These are phyloP conservation scores for Talaromyces rugulosus DNA, from an alignment of 2,329 filamentous ascomycete genomes.

Conservation along the genomic window DNA sequence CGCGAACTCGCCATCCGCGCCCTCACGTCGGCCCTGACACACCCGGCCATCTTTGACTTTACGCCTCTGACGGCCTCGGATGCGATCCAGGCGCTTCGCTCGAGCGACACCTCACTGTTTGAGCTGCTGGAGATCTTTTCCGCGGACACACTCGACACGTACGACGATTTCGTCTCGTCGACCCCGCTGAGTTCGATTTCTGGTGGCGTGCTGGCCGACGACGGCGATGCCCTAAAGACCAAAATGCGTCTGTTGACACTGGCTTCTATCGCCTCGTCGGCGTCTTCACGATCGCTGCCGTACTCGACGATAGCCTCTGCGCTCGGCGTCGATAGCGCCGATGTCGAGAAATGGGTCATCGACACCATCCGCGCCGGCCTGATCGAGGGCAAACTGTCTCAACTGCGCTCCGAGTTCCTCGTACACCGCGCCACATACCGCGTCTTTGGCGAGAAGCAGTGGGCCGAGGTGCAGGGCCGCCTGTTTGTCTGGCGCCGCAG, in stretches of 20 bases:
- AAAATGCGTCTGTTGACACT: conserved; percentile 97
- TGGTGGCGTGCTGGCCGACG: conserved; percentile 74
- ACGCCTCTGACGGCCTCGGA: conserved; percentile 66
- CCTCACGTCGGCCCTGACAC: conserved; percentile 62
- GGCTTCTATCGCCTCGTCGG: conserved; percentile 78
- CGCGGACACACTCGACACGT: conserved; percentile 90
- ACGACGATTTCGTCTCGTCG: conserved; percentile 82
- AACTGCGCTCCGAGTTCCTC: conserved; percentile 87
- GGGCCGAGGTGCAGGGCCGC: conserved; percentile 86
- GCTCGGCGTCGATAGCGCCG: conserved; percentile 73
- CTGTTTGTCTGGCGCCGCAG: conserved; percentile 88
- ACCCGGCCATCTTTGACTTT: conserved; percentile 67
- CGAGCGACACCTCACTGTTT: conserved; percentile 78
- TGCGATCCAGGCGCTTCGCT: conserved; percentile 78
- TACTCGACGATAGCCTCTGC: conserved; percentile 81
- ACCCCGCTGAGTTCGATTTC: conserved; percentile 58
- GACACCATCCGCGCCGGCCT: conserved; percentile 94
- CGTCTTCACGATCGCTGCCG: conserved; percentile 78
- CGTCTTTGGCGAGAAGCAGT: conserved; percentile 97
- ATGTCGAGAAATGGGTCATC: conserved; percentile 98
- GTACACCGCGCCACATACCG: conserved; percentile 96
- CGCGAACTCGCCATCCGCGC: conserved; percentile 59
- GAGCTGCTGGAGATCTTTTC: conserved; percentile 95
- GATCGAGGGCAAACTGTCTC: conserved; percentile 92
- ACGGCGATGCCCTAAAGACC: conserved; percentile 73